These are phyloP conservation scores for Citropsis articulata DNA, from an alignment of 345 rosid genomes.

Conservation along the genomic window DNA sequence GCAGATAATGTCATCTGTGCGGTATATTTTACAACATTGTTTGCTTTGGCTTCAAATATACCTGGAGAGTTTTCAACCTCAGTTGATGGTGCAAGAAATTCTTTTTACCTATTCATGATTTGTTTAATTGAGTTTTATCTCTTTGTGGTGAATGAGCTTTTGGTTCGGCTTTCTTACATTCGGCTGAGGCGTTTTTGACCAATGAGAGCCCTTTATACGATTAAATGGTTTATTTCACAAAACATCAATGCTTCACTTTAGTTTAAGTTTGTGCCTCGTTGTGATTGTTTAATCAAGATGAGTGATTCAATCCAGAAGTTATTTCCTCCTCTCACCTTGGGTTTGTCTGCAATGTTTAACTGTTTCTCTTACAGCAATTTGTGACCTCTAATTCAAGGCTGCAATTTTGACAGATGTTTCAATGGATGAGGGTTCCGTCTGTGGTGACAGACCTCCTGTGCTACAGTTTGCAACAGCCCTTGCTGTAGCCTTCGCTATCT, in stretches of 20 bases:
- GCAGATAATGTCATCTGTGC: constrained; percentile 95
- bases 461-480: constrained; percentile 58
- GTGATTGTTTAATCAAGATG: not conserved
- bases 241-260: not conserved
- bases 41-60: constrained; percentile 75
- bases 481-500: constrained; percentile 76
- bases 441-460: constrained; percentile 53
- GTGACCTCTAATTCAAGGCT: constrained; percentile 1
- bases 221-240: not conserved
- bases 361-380: not conserved
- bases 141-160: not conserved
- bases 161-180: not conserved
- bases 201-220: not conserved
- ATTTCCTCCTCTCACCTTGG: not conserved
- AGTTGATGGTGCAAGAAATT: constrained; percentile 34
- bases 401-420: constrained; percentile 37
- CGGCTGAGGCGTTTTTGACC: not conserved
- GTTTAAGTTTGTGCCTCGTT: not conserved
- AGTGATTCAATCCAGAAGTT: not conserved
- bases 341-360: not conserved
- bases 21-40: constrained; percentile 66
- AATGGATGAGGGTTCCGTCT: constrained; percentile 30
- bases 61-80: constrained; percentile 57
- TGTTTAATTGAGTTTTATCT: not conserved
- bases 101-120: not conserved